phyloP scores from a whole-genome alignment of 2,329 filamentous ascomycete species.

The Colletotrichum sp. region DNA sequence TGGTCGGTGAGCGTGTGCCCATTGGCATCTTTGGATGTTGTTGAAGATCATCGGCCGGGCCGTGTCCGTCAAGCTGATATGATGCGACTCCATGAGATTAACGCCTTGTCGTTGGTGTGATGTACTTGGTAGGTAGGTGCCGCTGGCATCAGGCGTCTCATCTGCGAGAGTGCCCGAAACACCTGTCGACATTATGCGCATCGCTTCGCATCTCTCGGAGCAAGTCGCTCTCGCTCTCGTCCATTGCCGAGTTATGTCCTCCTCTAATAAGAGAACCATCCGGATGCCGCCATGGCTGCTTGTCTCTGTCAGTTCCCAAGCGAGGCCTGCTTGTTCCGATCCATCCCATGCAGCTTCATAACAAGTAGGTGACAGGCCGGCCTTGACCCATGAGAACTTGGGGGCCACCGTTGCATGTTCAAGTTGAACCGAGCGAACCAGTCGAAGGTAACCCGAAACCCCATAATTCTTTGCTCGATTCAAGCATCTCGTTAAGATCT shows the following conservation, averaged over 20 bases:
- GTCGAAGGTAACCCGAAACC: not conserved
- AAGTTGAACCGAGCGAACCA: not conserved
- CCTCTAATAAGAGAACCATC: not conserved
- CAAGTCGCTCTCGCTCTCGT: not conserved
- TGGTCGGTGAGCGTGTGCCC: conserved; percentile 13
- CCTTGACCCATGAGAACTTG: not conserved
- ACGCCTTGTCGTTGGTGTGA: not conserved
- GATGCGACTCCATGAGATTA: not conserved
- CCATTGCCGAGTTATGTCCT: not conserved
- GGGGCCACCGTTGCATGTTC: not conserved
- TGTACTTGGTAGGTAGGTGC: not conserved
- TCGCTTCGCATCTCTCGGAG: not conserved
- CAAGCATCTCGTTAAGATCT: conserved; percentile 22
- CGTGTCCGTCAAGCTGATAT: not conserved
- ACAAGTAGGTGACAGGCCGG: not conserved
- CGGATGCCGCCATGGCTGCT: not conserved
- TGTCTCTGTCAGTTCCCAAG: not conserved
- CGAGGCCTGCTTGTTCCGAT: conserved; percentile 2
- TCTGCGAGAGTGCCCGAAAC: not conserved
- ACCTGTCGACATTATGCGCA: not conserved
- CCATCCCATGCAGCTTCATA: not conserved
- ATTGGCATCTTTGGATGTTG: not conserved
- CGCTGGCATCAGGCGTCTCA: not conserved
- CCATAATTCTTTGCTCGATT: conserved; percentile 16
- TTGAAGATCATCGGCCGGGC: conserved; percentile 8